Evolutionary conservation across 345 rosid genomes (phyloP), one percentile per base, ranked within the genome.

Genomic region (Arabis alpina): DNA sequence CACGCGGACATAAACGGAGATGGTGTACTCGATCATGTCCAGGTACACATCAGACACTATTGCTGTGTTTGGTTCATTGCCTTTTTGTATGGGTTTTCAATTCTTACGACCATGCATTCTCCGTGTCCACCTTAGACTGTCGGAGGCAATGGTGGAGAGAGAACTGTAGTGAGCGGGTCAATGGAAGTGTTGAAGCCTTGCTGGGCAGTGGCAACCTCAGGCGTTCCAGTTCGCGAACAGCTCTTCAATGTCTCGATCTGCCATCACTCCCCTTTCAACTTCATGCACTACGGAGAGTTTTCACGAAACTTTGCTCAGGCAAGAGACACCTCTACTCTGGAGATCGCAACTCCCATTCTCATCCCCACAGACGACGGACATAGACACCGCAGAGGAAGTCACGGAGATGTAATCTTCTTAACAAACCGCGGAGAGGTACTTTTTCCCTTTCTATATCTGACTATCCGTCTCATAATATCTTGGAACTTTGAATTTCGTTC

Each of bases 1-100:
- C 99, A 95, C 82, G 99, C 98, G 39, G 99, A 95, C 82, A 87
- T 95, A 63, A 92, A 95, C 56, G 99, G 99, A 59, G 99, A 95
- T 72, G 99, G 99, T 59, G 97, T 95, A 71, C 92, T 95, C 24
- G 99, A 95, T 81, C 98, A 95, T 84, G 98, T 95, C 28, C 99
- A 90, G 97, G 99, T 92, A 75, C 62, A 25, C 61, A 54, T 45
- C 41, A 58, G 14, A 42, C 43, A n/a, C 61, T 7, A 24, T 7
- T 54, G 13, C 66, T 3, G 4, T 19, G 56, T 63, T 50, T 7
- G 0, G 25, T 56, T 49, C 41, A 24, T 51, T 59, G n/a, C 23
- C 44, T 37, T 48, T 49, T 9, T 59, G 23, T 55, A 28, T 58
- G n/a, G 24, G 30, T 39, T 41, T 76, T 54, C 23, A 61, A 4